Conservation (phyloP, 2,329 filamentous ascomycete genomes). For the Aspergillus versicolor region DNA sequence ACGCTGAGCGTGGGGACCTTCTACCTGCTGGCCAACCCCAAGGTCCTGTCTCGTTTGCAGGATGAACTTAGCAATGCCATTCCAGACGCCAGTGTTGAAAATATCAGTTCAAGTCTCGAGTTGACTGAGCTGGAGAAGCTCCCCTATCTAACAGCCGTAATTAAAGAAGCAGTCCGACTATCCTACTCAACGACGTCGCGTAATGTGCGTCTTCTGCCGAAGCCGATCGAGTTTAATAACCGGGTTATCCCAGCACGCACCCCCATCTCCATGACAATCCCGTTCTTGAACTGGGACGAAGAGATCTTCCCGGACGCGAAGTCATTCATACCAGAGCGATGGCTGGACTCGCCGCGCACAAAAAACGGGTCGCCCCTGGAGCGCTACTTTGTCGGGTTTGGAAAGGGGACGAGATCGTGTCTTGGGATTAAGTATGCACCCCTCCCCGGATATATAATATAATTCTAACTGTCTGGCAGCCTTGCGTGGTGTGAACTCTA, state of each 20-base stretch:
- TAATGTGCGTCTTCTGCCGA: constrained; percentile 2
- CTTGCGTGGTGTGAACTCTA: constrained; percentile 3
- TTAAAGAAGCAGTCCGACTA: constrained; percentile 1
- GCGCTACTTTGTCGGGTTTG: constrained; percentile 6
- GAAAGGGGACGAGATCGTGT: constrained; percentile 3
- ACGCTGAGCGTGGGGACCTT: constrained; percentile 5
- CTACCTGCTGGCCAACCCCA: constrained; percentile 2
- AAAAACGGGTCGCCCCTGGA: constrained; percentile 1
- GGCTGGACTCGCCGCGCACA: background rate
- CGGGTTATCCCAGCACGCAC: background rate
- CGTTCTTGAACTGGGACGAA: background rate
- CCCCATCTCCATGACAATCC: constrained; percentile 6
- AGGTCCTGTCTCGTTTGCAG: background rate
- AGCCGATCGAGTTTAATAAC: background rate
- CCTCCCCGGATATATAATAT: too few relatives aligned
- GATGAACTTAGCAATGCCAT: background rate
- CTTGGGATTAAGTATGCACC: constrained; percentile 7
- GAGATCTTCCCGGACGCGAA: constrained; percentile 1
- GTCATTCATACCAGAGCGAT: constrained; percentile 4
- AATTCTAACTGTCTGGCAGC: too few relatives aligned
- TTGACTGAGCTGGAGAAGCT: constrained; percentile 1
- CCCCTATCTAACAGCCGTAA: background rate
- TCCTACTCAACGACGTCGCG: constrained; percentile 1
- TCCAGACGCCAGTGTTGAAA: background rate
- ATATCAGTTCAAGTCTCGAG: background rate